Base-by-base conservation (phyloP, 495 filamentous ascomycete genomes). In the Xylaria castorea region DNA sequence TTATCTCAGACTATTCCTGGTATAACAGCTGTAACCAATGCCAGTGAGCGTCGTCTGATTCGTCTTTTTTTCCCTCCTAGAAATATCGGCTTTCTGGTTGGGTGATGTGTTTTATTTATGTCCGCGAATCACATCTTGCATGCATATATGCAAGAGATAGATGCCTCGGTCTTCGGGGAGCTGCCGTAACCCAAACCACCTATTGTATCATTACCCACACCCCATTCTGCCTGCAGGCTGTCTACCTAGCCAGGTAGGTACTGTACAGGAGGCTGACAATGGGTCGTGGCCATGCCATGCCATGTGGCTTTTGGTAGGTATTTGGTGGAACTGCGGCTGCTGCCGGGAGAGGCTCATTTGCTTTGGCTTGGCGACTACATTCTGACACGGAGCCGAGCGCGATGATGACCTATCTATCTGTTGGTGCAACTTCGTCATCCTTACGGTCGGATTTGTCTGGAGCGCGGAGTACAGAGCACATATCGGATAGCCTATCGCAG, bases 41-140 rank as follows among this genome's bases (percentile, higher is more conserved):
- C 32, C 3, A 16, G n/a, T 11, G n/a, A 38, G 18, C 6, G 20
- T 27, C 50, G 40, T 69, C 67, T 38, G 67, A 69, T 69, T 58
- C 67, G 67, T 9, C 53, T n/a, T 68, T 40, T 53, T 30, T 53
- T 11, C 27, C 16, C 6, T 20, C 18, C 27, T 5, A 22, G 34
- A 36, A 61, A 38, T 22, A 61, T 14, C n/a, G 34, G 58, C 58
- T 63, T 55, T 65, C 25, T 71, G 69, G 69, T 71, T 71, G 69
- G 69, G 18, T 44, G 57, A 65, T 5, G 50, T 32, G 60, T 11
- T 64, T 71, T 71, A 65, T 65, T 65, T 71, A 42, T 60, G 60
- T 62, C 48, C 55, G 48, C 69, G 44, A 71, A 71, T 71, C 69
- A 64, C 69, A 64, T 57, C 46, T 55, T 36, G 69, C 61, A 71